Evolutionary conservation across 345 rosid genomes (phyloP).

Genomic region (Brassica nigra): DNA sequence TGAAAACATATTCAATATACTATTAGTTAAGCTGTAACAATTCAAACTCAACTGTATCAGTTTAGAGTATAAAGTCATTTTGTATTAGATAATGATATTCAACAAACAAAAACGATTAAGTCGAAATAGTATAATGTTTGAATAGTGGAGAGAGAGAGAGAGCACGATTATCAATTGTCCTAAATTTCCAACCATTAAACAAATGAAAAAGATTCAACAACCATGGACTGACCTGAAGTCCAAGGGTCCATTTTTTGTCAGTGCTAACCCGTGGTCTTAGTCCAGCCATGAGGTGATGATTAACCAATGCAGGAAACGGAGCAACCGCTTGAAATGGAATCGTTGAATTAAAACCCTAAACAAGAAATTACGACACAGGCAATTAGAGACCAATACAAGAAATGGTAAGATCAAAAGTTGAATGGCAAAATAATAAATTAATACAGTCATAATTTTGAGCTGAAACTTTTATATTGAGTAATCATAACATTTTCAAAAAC

Average conservation of each 20-base stretch:
- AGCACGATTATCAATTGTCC: neutral
- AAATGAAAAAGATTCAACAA: neutral
- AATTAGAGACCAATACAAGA: neutral
- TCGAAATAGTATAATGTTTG: neutral
- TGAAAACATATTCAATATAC: neutral
- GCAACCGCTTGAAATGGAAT: slow-evolving; percentile 48
- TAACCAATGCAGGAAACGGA: slow-evolving; percentile 54
- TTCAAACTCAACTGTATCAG: neutral
- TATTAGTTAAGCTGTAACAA: neutral
- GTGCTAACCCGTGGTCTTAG: slow-evolving; percentile 44
- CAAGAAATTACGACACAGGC: neutral
- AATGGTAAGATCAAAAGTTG: neutral
- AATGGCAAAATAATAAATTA: neutral
- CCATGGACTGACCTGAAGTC: slow-evolving; percentile 62
- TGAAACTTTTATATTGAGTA: neutral
- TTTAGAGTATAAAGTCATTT: neutral
- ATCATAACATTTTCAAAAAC: neutral
- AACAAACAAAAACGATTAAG: neutral
- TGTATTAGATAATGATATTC: neutral
- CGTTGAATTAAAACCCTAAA: slow-evolving; percentile 44
- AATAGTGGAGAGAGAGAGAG: neutral
- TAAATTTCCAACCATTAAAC: neutral
- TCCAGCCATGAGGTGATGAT: slow-evolving; percentile 54
- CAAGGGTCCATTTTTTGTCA: slow-evolving; percentile 79
- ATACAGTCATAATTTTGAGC: neutral